Base-by-base conservation (phyloP, 2,329 filamentous ascomycete genomes). In the Dactylella cylindrospora region DNA sequence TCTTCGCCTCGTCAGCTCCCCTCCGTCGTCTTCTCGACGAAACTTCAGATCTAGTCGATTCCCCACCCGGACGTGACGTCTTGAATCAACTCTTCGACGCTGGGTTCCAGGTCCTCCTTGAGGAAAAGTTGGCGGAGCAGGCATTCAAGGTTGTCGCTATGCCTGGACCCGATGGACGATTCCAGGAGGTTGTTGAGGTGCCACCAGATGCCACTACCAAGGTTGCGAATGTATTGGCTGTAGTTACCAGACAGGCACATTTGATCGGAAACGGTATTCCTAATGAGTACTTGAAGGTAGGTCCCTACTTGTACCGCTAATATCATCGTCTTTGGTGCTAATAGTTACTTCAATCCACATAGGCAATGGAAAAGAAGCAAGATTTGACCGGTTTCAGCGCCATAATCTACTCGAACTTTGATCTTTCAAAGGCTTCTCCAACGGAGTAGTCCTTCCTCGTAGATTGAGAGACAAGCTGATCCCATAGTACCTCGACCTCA, bases 1-100 rank as follows among this genome's bases (percentile, higher is more conserved):
- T 23, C 26, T 62, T 54, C 32, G 43, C 36, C 26, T 77, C 79
- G n/a, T 72, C 78, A 8, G 72, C 74, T 5, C 81, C 84, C 1
- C 81, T 98, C 52, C 84, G 91, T 52, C 85, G 87, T 55, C 80
- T 98, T 15, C 81, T 98, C 1, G 91, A 98, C 71, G 93, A 98
- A 76, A 97, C 93, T 1, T 88, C 91, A 31, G 93, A 98, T 71
- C 80, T 98, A 19, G 85, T 97, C 70, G 93, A 98, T 71, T 96
- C 93, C 1, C 93, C 93, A 0, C 82, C 88, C 28, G 97, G 97
- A 74, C 81, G 84, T 0, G 85, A 90, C 69, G 90, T 98, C 28
- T 79, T 96, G 36, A 88, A 86, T 1, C 83, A 88, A 55, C 80
- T 96, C 52, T 85, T 97, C 60, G 90, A 97, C 72, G 81, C 89